Conservation (phyloP, 441 rosid species). For the Hypseocharis bilobata region DNA sequence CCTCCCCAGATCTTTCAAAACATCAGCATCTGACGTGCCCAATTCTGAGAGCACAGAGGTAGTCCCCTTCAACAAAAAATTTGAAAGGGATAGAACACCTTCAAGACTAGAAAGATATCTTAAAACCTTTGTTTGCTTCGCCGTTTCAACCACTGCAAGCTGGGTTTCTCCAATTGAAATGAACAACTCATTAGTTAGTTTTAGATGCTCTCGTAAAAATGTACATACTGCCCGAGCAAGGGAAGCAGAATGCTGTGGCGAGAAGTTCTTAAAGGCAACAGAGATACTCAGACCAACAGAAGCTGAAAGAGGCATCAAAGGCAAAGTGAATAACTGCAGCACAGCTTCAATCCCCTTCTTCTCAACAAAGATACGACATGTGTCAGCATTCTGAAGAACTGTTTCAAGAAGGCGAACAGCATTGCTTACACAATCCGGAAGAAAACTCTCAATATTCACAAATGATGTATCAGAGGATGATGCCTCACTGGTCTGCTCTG, state of each 20-base stretch:
- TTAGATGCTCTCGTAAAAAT: slow-evolving; percentile 64
- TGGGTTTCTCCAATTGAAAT: slow-evolving; percentile 52
- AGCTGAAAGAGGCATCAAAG: slow-evolving; percentile 69
- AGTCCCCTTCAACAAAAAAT: slow-evolving; percentile 74
- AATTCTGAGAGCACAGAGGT: slow-evolving; percentile 65
- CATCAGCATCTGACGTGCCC: slow-evolving; percentile 85
- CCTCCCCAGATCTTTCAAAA: slow-evolving; percentile 72
- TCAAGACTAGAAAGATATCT: slow-evolving; percentile 71
- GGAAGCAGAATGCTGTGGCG: slow-evolving; percentile 78
- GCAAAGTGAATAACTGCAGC: slow-evolving; percentile 63
- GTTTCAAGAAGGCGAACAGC: slow-evolving; percentile 86
- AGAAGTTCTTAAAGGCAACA: slow-evolving; percentile 84
- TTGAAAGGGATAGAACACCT: slow-evolving; percentile 64
- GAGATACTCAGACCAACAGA: slow-evolving; percentile 73
- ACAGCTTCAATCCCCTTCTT: slow-evolving; percentile 86
- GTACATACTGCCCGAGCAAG: slow-evolving; percentile 74
- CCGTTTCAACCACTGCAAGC: slow-evolving; percentile 50
- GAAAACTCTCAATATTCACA: slow-evolving; percentile 54
- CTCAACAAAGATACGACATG: slow-evolving; percentile 85
- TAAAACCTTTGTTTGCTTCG: slow-evolving; percentile 47
- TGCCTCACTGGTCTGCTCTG: slow-evolving; percentile 43
- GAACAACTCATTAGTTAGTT: slow-evolving; percentile 46
- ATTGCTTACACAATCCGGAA: slow-evolving; percentile 78
- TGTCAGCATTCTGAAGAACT: slow-evolving; percentile 92
- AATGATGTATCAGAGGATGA: slow-evolving; percentile 50